Evolutionary conservation across 2,329 filamentous ascomycete species (phyloP).

Genomic region (Aspergillus melleus): DNA sequence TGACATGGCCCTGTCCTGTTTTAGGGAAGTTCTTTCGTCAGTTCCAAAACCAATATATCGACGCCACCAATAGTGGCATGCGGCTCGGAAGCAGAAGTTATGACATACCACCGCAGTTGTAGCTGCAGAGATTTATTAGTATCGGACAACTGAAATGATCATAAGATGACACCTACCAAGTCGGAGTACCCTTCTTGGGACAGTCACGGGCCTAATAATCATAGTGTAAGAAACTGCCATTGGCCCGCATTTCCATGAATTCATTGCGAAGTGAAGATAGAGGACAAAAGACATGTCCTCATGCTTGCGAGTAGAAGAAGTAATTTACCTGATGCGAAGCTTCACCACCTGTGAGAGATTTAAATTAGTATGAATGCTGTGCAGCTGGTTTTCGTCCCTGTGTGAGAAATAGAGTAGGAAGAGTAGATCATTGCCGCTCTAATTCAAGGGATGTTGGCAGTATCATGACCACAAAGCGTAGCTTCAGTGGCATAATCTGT

Average conservation of each 20-base stretch:
- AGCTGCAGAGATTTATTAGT: slow-evolving; percentile 51
- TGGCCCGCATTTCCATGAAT: not conserved
- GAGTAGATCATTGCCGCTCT: not conserved
- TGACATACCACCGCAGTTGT: slow-evolving; percentile 74
- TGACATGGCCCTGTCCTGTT: slow-evolving; percentile 70
- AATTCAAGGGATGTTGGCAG: not conserved
- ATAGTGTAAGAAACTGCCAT: slow-evolving; percentile 5
- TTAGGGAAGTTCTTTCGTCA: slow-evolving; percentile 18
- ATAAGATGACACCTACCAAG: slow-evolving; percentile 62
- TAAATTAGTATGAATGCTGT: not conserved
- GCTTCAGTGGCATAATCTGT: not conserved
- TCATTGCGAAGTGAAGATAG: not conserved
- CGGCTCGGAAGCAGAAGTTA: slow-evolving; percentile 7
- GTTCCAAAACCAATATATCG: slow-evolving; percentile 3
- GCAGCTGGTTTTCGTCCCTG: not conserved
- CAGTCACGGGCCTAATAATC: slow-evolving; percentile 72
- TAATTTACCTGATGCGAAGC: slow-evolving; percentile 70
- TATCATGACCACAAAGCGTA: not conserved
- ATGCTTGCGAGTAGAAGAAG: not conserved
- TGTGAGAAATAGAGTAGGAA: not conserved
- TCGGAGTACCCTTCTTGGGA: slow-evolving; percentile 78
- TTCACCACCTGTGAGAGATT: slow-evolving; percentile 61
- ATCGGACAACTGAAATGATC: not conserved
- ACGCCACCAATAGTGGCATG: not conserved
- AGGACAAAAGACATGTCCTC: not conserved